phyloP scores from a whole-genome alignment of 805 yeast genomes.

The Candida krabiensis region DNA sequence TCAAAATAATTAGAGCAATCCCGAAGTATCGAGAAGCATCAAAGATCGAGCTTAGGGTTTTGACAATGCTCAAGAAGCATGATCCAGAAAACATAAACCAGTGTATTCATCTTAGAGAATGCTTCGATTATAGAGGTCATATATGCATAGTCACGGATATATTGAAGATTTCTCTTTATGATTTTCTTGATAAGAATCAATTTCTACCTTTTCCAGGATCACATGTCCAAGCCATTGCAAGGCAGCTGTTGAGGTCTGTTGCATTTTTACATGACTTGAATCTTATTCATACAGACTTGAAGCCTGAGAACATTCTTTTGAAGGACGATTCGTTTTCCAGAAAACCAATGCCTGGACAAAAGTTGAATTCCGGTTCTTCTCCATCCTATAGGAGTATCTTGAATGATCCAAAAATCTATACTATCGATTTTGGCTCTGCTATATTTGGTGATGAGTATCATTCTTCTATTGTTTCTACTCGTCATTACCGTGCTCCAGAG shows the following conservation, averaged over 20 bases:
- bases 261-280: conserved; percentile 88
- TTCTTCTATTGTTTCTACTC: conserved; percentile 85
- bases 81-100: conserved; percentile 68
- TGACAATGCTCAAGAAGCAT: conserved; percentile 68
- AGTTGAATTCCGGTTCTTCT: conserved; percentile 7
- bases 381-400: conserved; percentile 46
- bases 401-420: conserved; percentile 76
- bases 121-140: conserved; percentile 91
- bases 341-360: conserved; percentile 35
- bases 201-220: conserved; percentile 92
- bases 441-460: conserved; percentile 93
- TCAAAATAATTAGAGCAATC: conserved; percentile 87
- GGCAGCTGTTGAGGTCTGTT: conserved; percentile 81
- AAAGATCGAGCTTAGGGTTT: conserved; percentile 82
- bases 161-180: conserved; percentile 81
- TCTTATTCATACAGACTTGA: conserved; percentile 91
- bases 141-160: conserved; percentile 92
- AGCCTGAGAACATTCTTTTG: conserved; percentile 90
- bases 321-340: conserved; percentile 49
- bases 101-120: conserved; percentile 85
- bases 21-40: conserved; percentile 96
- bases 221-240: conserved; percentile 86
- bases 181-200: conserved; percentile 80
- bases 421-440: conserved; percentile 97
- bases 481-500: conserved; percentile 98